Evolutionary conservation across 1,139 yeast species (phyloP).

Genomic region (Suhomyces panamericanus): DNA sequence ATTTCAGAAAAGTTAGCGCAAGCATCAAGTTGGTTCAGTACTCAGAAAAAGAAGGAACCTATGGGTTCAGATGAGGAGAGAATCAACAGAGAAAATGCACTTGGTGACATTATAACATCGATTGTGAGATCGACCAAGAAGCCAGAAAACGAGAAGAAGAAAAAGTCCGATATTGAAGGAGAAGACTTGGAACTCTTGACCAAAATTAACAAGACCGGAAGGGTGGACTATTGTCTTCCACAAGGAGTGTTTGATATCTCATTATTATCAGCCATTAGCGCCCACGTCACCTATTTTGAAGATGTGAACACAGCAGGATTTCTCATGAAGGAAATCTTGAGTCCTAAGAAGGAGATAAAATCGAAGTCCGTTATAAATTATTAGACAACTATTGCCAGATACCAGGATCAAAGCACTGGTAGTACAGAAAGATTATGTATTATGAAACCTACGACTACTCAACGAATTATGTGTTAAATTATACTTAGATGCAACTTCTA

Average conservation of each 20-base stretch:
- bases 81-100: slow-evolving; percentile 39
- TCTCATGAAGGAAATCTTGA: slow-evolving; percentile 55
- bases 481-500: too few relatives aligned
- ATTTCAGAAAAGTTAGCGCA: slow-evolving; percentile 45
- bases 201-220: slow-evolving; percentile 62
- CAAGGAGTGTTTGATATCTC: slow-evolving; percentile 82
- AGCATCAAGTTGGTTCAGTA: slow-evolving; percentile 49
- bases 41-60: slow-evolving; percentile 16
- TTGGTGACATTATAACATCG: slow-evolving; percentile 45
- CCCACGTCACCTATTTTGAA: slow-evolving; percentile 87
- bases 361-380: slow-evolving; percentile 27
- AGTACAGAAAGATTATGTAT: too few relatives aligned
- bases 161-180: slow-evolving; percentile 23
- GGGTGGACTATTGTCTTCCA: slow-evolving; percentile 80
- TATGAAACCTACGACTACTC: too few relatives aligned
- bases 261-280: slow-evolving; percentile 74
- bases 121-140: slow-evolving; percentile 27
- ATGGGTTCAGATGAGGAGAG: slow-evolving; percentile 20
- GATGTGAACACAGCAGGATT: slow-evolving; percentile 84
- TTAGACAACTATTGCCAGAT: slow-evolving; percentile 7
- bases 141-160: slow-evolving; percentile 21
- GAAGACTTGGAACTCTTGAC: slow-evolving; percentile 37
- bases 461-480: too few relatives aligned
- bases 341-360: slow-evolving; percentile 21
- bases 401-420: too few relatives aligned